phyloP scores from a whole-genome alignment of 2,329 filamentous ascomycete genomes.

The Colletotrichum destructivum region DNA sequence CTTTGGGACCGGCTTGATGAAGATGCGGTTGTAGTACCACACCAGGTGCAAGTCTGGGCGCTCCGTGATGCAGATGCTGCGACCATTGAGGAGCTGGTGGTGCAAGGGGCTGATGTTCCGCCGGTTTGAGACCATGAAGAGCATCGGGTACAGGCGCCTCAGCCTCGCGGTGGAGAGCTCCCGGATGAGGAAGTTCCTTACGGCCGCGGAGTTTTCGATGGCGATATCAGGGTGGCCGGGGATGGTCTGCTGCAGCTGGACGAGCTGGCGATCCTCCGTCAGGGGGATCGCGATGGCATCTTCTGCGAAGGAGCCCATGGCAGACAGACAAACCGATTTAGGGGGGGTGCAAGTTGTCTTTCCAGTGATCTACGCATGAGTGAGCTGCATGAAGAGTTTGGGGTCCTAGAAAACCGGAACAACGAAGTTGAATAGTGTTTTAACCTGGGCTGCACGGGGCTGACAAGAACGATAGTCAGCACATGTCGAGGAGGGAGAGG shows the following conservation, averaged over 20 bases:
- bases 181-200: background rate
- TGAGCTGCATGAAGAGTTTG: background rate
- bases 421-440: too few relatives aligned
- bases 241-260: background rate
- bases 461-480: too few relatives aligned
- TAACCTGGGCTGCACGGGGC: too few relatives aligned
- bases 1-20: slow-evolving; percentile 59
- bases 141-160: background rate
- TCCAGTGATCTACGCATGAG: background rate
- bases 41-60: slow-evolving; percentile 58
- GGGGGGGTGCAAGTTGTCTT: background rate
- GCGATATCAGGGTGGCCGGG: background rate
- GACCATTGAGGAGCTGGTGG: slow-evolving; percentile 54
- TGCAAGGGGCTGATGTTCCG: slow-evolving; percentile 54
- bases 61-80: slow-evolving; percentile 57
- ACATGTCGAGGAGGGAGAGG: too few relatives aligned
- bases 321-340: background rate
- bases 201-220: background rate
- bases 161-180: background rate
- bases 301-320: background rate
- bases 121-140: background rate
- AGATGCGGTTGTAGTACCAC: slow-evolving; percentile 57
- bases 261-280: background rate
- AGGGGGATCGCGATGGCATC: background rate
- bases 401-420: too few relatives aligned